phyloP scores from a whole-genome alignment of 345 rosid species.

The Zanthoxylum bungeanum region DNA sequence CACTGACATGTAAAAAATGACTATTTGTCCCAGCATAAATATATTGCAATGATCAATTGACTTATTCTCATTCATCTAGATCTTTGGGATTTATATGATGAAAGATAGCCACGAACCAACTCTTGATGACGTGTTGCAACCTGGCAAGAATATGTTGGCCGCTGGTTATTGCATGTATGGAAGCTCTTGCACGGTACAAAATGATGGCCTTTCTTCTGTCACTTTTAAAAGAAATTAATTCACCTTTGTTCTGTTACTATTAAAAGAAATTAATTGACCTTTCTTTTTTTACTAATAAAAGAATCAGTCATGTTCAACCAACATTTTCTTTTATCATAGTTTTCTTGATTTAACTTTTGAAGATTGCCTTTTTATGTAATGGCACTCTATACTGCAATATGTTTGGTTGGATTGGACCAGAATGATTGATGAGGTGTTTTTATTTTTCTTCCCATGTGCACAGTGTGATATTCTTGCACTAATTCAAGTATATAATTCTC shows the following conservation, averaged over 20 bases:
- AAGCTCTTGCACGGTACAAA: slow-evolving; percentile 91
- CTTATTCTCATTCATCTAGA: slow-evolving; percentile 49
- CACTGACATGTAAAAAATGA: slow-evolving; percentile 3
- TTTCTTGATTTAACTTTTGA: too few species aligned
- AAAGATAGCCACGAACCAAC: slow-evolving; percentile 66
- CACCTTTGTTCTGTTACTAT: too few species aligned
- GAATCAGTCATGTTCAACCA: neutral
- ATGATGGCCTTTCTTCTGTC: neutral
- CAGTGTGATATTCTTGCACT: neutral
- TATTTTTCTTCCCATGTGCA: neutral
- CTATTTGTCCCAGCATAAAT: slow-evolving; percentile 17
- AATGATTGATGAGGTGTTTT: neutral
- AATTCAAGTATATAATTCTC: slow-evolving; percentile 1
- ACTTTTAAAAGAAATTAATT: neutral
- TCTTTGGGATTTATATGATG: slow-evolving; percentile 86
- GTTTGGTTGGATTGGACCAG: too few species aligned
- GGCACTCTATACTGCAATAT: too few species aligned
- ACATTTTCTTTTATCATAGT: too few species aligned
- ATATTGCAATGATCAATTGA: slow-evolving; percentile 24
- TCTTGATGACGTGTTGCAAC: slow-evolving; percentile 79
- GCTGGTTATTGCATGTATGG: slow-evolving; percentile 99
- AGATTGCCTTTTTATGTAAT: too few species aligned
- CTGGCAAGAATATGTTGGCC: slow-evolving; percentile 87
- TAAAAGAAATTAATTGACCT: too few species aligned
- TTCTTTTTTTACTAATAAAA: too few species aligned